Evolutionary conservation across 2,329 filamentous ascomycete species (phyloP), one percentile per base, ranked within the genome.

Genomic region (Pyricularia grisea): DNA sequence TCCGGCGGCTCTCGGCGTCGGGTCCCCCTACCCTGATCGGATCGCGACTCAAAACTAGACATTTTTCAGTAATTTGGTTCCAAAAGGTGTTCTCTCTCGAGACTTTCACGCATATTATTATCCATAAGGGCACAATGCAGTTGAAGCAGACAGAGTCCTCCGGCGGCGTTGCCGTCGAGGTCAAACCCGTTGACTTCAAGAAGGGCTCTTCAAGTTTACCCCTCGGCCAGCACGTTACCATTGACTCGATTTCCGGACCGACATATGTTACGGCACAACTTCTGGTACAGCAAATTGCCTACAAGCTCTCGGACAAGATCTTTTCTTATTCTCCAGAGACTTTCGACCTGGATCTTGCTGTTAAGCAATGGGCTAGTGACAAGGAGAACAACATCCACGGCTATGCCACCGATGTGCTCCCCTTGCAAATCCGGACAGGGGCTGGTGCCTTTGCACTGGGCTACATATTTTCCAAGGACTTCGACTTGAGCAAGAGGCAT

Each of bases 401-500:
- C 74, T 91, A 94, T 76, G 81, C 88, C 71, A 94, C 95, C 66
- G 83, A 88, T 17, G 88, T 98, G 65, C 85, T 94, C 71, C 82
- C 91, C 28, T 88, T 97, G 76, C 91, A 99, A 83, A 96, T 94
- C 63, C 87, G 95, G 68, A 88, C 91, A 69, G 95, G 95, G 70
- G 95, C 95, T 68, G 95, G 94, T 69, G 89, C 92, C 72, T 91
- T 98, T 76, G 93, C 95, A 27, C 86, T 99, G 66, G 95, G 95
- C 69, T 99, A 99, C 81, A 92, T 98, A 78, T 99, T 98, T 85
- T 97, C 94, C 71, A 92, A 93, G 76, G 95, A 99, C 81, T 97
- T 97, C 76, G 94, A 98, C 78, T 80, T 97, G 75, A 88, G 87
- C 82, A 97, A 95, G 85, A 89, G 94, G 73, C 89, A 95, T 77